These are phyloP conservation scores for Diaporthe sp. DNA, from an alignment of 2,329 filamentous ascomycete species.

Conservation along the genomic window DNA sequence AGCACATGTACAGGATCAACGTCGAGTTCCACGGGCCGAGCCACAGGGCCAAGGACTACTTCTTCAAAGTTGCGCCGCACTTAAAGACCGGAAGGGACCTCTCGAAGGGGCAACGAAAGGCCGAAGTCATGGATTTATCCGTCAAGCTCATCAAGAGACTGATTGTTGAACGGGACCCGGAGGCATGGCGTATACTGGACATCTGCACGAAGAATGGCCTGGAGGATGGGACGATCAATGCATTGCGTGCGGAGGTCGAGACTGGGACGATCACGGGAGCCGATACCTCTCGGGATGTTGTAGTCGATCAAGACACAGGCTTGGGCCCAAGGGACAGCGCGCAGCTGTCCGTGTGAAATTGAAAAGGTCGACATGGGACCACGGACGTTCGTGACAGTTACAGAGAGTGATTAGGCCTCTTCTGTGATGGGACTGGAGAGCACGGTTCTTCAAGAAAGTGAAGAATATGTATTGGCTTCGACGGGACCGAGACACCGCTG, in stretches of 20 bases:
- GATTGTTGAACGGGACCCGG: slow-evolving; percentile 40
- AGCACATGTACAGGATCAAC: slow-evolving; percentile 40
- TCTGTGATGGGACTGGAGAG: not conserved
- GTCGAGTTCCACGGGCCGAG: slow-evolving; percentile 37
- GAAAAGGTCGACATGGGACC: no score
- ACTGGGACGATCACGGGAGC: slow-evolving; percentile 13
- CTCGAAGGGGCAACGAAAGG: slow-evolving; percentile 16
- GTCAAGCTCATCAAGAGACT: slow-evolving; percentile 40
- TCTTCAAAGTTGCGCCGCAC: slow-evolving; percentile 36
- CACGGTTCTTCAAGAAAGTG: not conserved
- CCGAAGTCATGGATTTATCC: slow-evolving; percentile 38
- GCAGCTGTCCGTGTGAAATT: not conserved
- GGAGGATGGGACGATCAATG: slow-evolving; percentile 30
- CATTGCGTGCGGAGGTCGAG: slow-evolving; percentile 40
- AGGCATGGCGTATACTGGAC: slow-evolving; percentile 40
- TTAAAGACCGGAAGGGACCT: slow-evolving; percentile 13
- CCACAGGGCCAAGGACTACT: slow-evolving; percentile 38
- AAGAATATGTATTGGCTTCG: not conserved
- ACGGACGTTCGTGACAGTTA: not conserved
- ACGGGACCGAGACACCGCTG: not conserved
- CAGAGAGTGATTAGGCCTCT: not conserved
- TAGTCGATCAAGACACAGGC: not conserved
- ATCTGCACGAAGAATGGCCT: slow-evolving; percentile 39
- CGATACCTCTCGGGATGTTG: not conserved
- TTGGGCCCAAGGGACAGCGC: not conserved